A percentile compares a stretch with the other conserved stretches of the same genome.
These are phyloP conservation scores for Moesziomyces aphidis DNA, from an alignment of 1,284 basidiomycete genomes.

Conservation along the genomic window DNA sequence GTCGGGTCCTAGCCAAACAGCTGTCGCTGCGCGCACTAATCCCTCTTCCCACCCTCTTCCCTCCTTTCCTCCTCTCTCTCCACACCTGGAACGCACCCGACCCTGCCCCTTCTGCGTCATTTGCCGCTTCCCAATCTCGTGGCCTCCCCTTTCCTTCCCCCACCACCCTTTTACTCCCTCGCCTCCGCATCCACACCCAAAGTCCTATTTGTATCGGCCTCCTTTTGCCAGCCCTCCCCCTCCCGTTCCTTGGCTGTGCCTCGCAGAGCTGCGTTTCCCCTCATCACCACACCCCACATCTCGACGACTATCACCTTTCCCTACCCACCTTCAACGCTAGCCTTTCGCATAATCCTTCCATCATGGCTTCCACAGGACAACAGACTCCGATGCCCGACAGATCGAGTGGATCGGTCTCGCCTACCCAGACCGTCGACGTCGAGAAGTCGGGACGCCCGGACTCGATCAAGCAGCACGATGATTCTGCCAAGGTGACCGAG, in stretches of 20 bases:
- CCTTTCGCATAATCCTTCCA: not conserved
- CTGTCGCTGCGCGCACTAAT: not conserved
- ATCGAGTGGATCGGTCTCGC: constrained; percentile 30
- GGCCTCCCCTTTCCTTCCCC: not conserved
- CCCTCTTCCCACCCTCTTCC: not conserved
- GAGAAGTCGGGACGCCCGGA: constrained; percentile 27
- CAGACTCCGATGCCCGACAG: constrained; percentile 21
- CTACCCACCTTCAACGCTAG: not conserved
- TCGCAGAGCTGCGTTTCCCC: not conserved
- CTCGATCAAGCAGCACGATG: constrained; percentile 19
- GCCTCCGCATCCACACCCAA: not conserved
- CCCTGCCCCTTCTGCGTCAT: not conserved
- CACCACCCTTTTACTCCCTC: not conserved
- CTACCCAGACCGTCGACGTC: constrained; percentile 30
- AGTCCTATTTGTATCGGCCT: not conserved
- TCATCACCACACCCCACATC: not conserved
- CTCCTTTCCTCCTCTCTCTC: not conserved
- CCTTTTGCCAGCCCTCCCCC: not conserved
- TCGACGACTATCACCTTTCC: not conserved
- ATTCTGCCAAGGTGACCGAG: constrained; percentile 5
- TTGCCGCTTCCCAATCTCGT: not conserved
- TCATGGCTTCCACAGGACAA: constrained; percentile 38
- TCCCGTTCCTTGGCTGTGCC: not conserved
- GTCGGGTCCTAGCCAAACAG: not conserved
- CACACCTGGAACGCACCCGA: not conserved